Conservation (phyloP, 768 basidiomycete genomes). For the Tulasnella sp. region DNA sequence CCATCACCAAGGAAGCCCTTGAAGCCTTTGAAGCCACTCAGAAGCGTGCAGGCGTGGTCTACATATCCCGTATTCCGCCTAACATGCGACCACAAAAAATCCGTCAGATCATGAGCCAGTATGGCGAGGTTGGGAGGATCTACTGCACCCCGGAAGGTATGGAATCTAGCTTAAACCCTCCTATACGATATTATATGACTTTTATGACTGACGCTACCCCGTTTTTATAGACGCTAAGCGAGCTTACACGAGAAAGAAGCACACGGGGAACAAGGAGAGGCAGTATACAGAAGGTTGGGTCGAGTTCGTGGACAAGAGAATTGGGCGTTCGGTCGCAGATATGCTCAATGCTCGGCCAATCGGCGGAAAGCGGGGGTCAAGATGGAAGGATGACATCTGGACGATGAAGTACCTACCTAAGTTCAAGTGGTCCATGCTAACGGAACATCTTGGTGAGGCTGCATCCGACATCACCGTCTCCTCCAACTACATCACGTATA, state of each 20-base stretch:
- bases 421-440: slow-evolving; percentile 99
- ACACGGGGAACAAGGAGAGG: slow-evolving; percentile 70
- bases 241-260: slow-evolving; percentile 73
- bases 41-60: slow-evolving; percentile 73
- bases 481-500: too few species aligned
- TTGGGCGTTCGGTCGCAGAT: slow-evolving; percentile 80
- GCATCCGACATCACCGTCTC: neutral
- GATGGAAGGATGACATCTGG: slow-evolving; percentile 97
- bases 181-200: too few species aligned
- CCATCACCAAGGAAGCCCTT: slow-evolving; percentile 62
- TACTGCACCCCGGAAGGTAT: slow-evolving; percentile 88
- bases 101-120: slow-evolving; percentile 78
- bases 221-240: slow-evolving; percentile 57
- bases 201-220: neutral
- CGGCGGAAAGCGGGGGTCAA: slow-evolving; percentile 80
- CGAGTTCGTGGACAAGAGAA: slow-evolving; percentile 88
- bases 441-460: slow-evolving; percentile 89
- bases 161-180: slow-evolving; percentile 19
- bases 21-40: slow-evolving; percentile 63
- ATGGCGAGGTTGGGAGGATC: slow-evolving; percentile 85
- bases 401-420: slow-evolving; percentile 98
- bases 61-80: slow-evolving; percentile 92
- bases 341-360: slow-evolving; percentile 96
- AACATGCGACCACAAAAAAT: slow-evolving; percentile 97
- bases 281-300: slow-evolving; percentile 98